Conservation (phyloP, 129 eudicot genomes). For the Tagetes erecta region DNA sequence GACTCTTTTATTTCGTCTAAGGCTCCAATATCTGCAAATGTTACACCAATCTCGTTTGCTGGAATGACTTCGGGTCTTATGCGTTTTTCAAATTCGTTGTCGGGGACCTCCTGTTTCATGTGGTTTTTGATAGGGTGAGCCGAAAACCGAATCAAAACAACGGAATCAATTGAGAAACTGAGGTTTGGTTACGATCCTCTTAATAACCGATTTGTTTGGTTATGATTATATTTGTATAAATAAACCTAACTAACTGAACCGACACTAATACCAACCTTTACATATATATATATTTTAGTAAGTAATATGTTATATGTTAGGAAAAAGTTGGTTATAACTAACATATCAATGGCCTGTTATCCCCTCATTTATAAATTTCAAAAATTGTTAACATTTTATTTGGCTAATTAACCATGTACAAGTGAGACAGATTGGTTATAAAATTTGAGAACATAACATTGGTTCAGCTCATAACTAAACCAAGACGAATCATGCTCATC, state of each 20-base stretch:
- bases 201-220: neutral
- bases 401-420: no score
- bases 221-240: neutral
- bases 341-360: no score
- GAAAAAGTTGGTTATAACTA: no score
- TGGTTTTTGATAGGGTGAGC: neutral
- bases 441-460: no score
- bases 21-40: conserved; percentile 84
- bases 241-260: neutral
- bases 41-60: conserved; percentile 75
- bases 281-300: no score
- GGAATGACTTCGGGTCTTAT: conserved; percentile 96
- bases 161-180: neutral
- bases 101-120: conserved; percentile 75
- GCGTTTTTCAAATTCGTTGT: conserved; percentile 93
- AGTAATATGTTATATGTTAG: neutral
- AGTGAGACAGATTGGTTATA: no score
- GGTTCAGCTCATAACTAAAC: no score
- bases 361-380: no score
- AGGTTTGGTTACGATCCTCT: neutral
- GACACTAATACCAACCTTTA: neutral
- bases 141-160: neutral
- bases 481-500: no score
- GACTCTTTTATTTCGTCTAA: conserved; percentile 83
- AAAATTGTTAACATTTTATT: no score